These are phyloP conservation scores for Herpomyces periplanetae DNA, from an alignment of 2,329 filamentous ascomycete genomes.

Conservation along the genomic window DNA sequence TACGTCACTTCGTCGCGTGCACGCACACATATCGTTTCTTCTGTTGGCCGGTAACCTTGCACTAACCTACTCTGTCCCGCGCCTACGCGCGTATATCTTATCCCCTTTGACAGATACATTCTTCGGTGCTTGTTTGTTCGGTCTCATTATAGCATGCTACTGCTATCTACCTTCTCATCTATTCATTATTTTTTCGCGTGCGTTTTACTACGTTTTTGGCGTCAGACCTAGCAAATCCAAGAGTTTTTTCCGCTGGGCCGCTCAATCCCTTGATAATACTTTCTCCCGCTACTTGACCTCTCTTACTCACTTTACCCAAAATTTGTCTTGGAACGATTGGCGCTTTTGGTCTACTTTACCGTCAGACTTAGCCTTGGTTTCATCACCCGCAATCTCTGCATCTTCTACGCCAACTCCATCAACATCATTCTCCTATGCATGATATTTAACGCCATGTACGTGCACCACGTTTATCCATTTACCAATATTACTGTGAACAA, in stretches of 20 bases:
- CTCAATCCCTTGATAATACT: neutral
- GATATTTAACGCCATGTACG: conserved; percentile 42
- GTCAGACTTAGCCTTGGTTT: no score
- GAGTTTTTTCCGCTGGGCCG: neutral
- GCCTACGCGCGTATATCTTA: neutral
- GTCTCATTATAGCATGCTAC: conserved; percentile 1
- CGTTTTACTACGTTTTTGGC: conserved; percentile 1
- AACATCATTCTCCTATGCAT: conserved; percentile 64
- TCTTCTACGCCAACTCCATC: conserved; percentile 24
- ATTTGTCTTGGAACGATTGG: no score
- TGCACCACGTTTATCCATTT: conserved; percentile 80
- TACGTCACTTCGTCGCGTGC: conserved; percentile 11
- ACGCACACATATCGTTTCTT: neutral
- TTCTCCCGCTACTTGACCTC: neutral
- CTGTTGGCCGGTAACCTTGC: neutral
- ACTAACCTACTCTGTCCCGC: neutral
- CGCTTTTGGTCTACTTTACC: no score
- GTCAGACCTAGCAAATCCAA: conserved; percentile 1
- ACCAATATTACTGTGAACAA: conserved; percentile 40
- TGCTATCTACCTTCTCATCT: neutral
- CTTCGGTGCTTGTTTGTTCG: conserved; percentile 1
- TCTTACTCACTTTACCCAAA: neutral
- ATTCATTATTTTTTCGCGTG: conserved; percentile 3
- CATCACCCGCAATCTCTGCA: conserved; percentile 1
- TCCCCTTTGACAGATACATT: neutral